Evolutionary conservation across 257 asterid species (phyloP).

Genomic region (Fraxinus quadrangulata): DNA sequence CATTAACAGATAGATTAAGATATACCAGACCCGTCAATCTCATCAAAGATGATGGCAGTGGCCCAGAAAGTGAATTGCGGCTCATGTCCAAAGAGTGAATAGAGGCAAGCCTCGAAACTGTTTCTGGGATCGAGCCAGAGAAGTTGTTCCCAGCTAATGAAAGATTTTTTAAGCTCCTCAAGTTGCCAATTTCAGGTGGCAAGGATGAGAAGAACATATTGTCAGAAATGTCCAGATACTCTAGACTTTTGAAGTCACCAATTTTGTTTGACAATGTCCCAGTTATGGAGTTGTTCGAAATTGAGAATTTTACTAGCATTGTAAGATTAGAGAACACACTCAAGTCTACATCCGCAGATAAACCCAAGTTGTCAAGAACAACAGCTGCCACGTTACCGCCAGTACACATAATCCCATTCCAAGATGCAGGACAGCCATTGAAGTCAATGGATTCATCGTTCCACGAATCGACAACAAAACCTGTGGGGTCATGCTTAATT

Average conservation of each 20-base stretch:
- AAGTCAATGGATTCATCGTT: slow-evolving; percentile 94
- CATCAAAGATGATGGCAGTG: slow-evolving; percentile 57
- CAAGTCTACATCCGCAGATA: slow-evolving; percentile 73
- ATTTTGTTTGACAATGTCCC: slow-evolving; percentile 61
- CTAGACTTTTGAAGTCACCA: slow-evolving; percentile 69
- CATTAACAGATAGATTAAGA: slow-evolving; percentile 72
- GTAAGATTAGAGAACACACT: slow-evolving; percentile 75
- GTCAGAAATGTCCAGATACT: slow-evolving; percentile 74
- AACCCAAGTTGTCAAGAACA: slow-evolving; percentile 75
- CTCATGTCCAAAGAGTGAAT: slow-evolving; percentile 74
- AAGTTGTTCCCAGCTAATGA: slow-evolving; percentile 87
- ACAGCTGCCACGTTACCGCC: slow-evolving; percentile 96
- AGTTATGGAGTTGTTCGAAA: slow-evolving; percentile 75
- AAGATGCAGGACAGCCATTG: slow-evolving; percentile 95
- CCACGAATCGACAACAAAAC: slow-evolving; percentile 88
- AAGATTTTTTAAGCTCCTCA: slow-evolving; percentile 59
- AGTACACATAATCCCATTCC: slow-evolving; percentile 97
- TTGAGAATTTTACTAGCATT: slow-evolving; percentile 85
- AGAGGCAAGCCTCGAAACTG: slow-evolving; percentile 61
- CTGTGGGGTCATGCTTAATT: slow-evolving; percentile 87
- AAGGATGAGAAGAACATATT: slow-evolving; percentile 66
- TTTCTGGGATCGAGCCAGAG: slow-evolving; percentile 70
- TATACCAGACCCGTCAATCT: slow-evolving; percentile 56
- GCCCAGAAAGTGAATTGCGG: slow-evolving; percentile 72
- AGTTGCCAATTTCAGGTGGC: slow-evolving; percentile 70